A percentile compares a stretch with the other conserved stretches of the same genome.
These are phyloP conservation scores for Aspergillus hiratsukae DNA, from an alignment of 2,329 filamentous ascomycete genomes.

Conservation along the genomic window DNA sequence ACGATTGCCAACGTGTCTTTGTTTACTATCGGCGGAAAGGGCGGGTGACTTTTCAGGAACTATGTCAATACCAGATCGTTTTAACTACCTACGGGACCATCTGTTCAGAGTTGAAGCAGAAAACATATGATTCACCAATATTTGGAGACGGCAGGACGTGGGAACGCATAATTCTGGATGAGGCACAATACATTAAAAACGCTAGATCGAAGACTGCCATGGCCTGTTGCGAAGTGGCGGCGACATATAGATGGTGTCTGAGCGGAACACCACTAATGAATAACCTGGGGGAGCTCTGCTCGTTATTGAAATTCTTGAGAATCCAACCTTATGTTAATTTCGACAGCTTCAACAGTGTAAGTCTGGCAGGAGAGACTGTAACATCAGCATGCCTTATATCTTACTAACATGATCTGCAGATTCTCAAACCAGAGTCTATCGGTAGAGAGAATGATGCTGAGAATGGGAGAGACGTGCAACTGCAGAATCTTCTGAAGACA, in stretches of 20 bases:
- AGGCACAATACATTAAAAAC: conserved; percentile 80
- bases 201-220: conserved; percentile 57
- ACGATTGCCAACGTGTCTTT: conserved; percentile 57
- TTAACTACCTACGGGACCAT: conserved; percentile 75
- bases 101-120: conserved; percentile 58
- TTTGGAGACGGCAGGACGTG: conserved; percentile 47
- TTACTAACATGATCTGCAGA: background rate
- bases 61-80: conserved; percentile 67
- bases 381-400: background rate
- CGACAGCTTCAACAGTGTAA: conserved; percentile 56
- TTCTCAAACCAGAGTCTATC: conserved; percentile 25
- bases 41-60: conserved; percentile 53
- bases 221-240: conserved; percentile 55
- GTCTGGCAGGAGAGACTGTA: conserved; percentile 15
- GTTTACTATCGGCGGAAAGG: conserved; percentile 64
- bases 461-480: conserved; percentile 57
- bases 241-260: conserved; percentile 66
- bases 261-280: conserved; percentile 91
- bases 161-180: conserved; percentile 70
- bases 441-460: conserved; percentile 25
- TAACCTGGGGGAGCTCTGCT: conserved; percentile 69
- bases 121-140: too few relatives aligned
- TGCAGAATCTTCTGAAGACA: conserved; percentile 72
- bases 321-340: conserved; percentile 70
- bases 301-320: conserved; percentile 69